Evolutionary conservation across 2,329 filamentous ascomycete genomes (phyloP), one percentile per base, ranked within the genome.

Genomic region (Scleromitrula shiraiana): DNA sequence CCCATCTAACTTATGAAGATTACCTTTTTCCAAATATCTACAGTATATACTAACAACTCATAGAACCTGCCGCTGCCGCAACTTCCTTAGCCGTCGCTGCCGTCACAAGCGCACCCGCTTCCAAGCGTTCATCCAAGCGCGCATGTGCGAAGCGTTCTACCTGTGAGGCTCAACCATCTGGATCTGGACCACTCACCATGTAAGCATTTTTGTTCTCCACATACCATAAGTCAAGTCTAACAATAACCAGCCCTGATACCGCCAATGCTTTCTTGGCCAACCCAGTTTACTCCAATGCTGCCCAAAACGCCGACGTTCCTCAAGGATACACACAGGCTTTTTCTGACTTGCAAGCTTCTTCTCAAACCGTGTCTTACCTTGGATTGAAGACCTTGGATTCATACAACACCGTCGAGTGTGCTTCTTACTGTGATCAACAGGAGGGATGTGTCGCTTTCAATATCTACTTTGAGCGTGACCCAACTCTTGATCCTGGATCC

Each of bases 381-480:
- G 62, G 62, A 8, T 55, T 58, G 22, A 55, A 55, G 39, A 64
- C 58, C 12, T 33, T 65, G 9, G 50, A 39, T 10, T 52, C 44
- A 5, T 67, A 66, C 41, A 61, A 66, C 50, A 54, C 63, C 4
- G 40, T 57, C 8, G 46, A 26, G 7, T 67, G 65, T 43, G 52
- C 56, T 7, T 23, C 33, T n/a, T 53, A 54, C 36, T 67, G 65
- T 44, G 58, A 65, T 40, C 51, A 55, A 24, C 52, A 52, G 8
- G 26, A 37, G n/a, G 57, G 50, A 6, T 68, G 65, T 41, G 35
- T 50, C 17, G 56, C 54, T 17, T 66, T 67, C 57, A 68, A 67
- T 52, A 50, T 66, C 35, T 65, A 63, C 54, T 56, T 59, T 39
- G 64, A 66, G 50, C 61, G 66, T 35, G 63, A 67, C 41, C 66